Base-by-base conservation (phyloP, 257 asterid genomes). In the Solanum lignicaule region DNA sequence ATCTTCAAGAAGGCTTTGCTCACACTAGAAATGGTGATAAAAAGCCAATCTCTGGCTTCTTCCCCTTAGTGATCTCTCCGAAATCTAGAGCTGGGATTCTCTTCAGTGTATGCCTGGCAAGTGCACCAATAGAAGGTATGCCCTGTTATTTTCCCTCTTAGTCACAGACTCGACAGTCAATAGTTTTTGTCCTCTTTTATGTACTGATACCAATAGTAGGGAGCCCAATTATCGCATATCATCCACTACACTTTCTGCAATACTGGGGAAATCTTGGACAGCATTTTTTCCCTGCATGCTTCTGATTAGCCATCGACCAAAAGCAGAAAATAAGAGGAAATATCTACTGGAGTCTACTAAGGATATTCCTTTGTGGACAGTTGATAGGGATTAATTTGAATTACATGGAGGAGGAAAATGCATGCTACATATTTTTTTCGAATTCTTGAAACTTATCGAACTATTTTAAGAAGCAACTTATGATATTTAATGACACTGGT, bases 1-100 rank as follows among this genome's bases (percentile, higher is more conserved):
- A 96, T 89, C 99, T 97, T 87, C 99, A 97, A 93, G 96, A 92
- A 89, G 98, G 98, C 78, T 97, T 95, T 93, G 89, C 93, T 83
- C 98, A 95, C 94, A 86, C 94, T 83, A 95, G 94, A 84, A 92
- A 94, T 87, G 95, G 88, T 86, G 95, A 94, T 87, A 95, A 94
- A 43, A 92, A 96, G 86, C 98, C 98, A 72, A 90, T 88, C 76
- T 96, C 98, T 79, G 91, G 93, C 86, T 94, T 92, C 91, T 97
- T 97, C 88, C 99, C 99, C 5, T 88, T 97, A 58, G 87, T 90
- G 84, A 93, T 97, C 88, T 95, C 99, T 87, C 91, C 98, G 3
- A 95, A 94, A 91, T 95, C 98, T 76, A 94, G 89, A 91, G 98
- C 99, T 89, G 98, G 96, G 89, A 92, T 96, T 87, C 74, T 96